Evolutionary conservation across 208 protist species (phyloP).

Genomic region (Crithidia sp.): DNA sequence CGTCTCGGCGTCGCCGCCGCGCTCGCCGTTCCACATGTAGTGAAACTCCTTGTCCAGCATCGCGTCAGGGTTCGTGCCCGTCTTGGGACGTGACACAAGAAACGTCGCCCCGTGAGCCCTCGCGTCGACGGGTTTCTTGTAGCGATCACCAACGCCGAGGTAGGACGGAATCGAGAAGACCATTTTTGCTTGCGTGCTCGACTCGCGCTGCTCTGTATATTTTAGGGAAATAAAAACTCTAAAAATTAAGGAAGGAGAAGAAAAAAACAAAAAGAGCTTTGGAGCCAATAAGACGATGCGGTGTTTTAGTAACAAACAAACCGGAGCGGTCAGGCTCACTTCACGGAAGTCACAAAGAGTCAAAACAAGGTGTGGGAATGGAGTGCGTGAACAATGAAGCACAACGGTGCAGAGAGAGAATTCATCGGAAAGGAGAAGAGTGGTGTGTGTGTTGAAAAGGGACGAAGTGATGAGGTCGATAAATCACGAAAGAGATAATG

Average conservation of each 20-base stretch:
- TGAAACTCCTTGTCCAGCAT: conserved; percentile 82
- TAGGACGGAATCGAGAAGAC: conserved; percentile 92
- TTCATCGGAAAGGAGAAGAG: not conserved
- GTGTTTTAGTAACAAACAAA: no score
- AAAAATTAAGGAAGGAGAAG: not conserved
- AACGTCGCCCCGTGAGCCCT: conserved; percentile 75
- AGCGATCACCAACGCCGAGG: conserved; percentile 72
- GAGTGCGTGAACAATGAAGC: not conserved
- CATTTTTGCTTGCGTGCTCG: conserved; percentile 35
- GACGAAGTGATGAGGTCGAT: no score
- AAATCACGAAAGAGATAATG: no score
- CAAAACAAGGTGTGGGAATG: not conserved
- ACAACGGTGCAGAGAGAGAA: not conserved
- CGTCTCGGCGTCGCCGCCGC: conserved; percentile 65
- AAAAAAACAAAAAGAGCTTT: conserved; percentile 5
- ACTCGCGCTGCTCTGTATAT: no score
- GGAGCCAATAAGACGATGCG: not conserved
- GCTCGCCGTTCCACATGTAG: conserved; percentile 90
- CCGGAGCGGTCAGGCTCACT: no score
- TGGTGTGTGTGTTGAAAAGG: not conserved
- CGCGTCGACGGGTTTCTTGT: conserved; percentile 65
- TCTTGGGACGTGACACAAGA: conserved; percentile 71
- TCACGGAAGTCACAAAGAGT: not conserved
- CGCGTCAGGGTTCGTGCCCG: conserved; percentile 81
- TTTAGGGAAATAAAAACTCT: no score